Percentiles rank a stretch among this genome's conserved stretches.
Evolutionary conservation across 2,329 filamentous ascomycete species (phyloP).

Genomic region (Aureobasidium subglaciale): DNA sequence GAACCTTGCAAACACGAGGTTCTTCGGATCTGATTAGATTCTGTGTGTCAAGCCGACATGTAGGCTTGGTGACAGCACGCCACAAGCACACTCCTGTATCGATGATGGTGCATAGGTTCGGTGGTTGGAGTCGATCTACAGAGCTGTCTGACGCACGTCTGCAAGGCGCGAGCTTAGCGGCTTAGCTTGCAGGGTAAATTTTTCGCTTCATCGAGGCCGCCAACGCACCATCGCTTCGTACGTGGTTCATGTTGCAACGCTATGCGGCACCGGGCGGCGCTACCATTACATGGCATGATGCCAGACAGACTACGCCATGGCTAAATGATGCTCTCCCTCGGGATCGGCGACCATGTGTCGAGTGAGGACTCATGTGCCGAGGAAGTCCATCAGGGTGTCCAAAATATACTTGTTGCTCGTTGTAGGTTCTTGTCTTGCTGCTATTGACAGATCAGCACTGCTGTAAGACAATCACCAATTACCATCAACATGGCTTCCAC

Average conservation of each 20-base stretch:
- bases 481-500: not conserved
- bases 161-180: not conserved
- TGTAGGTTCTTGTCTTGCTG: not conserved
- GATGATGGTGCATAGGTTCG: not conserved
- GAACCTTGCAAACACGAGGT: not conserved
- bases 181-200: not conserved
- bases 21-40: slow-evolving; percentile 6
- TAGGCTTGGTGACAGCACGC: slow-evolving; percentile 43
- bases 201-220: not conserved
- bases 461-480: no score
- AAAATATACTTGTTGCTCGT: not conserved
- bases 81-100: slow-evolving; percentile 36
- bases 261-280: slow-evolving; percentile 3
- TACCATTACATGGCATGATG: not conserved
- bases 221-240: not conserved
- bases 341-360: not conserved
- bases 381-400: slow-evolving; percentile 3
- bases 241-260: not conserved
- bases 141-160: not conserved
- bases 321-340: not conserved
- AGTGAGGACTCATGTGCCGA: not conserved
- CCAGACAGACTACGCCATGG: not conserved
- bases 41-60: slow-evolving; percentile 27
- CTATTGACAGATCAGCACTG: not conserved
- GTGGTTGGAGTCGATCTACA: not conserved